Conservation (phyloP, 1,284 basidiomycete species). For the Moesziomyces sp. region DNA sequence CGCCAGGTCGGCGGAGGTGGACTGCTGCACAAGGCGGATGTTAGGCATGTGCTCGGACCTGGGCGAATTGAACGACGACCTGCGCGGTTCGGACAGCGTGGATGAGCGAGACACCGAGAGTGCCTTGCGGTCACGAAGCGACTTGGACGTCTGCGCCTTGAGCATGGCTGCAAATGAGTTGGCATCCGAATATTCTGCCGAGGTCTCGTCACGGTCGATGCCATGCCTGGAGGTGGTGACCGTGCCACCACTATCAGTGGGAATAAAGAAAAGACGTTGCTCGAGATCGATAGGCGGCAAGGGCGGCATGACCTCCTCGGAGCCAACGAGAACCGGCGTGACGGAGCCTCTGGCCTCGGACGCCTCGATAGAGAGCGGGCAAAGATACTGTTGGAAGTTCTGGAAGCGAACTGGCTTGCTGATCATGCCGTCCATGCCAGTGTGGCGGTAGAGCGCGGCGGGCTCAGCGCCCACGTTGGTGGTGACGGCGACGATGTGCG, state of each 20-base stretch:
- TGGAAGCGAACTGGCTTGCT: slow-evolving; percentile 55
- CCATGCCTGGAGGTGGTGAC: slow-evolving; percentile 6
- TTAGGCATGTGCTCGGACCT: slow-evolving; percentile 33
- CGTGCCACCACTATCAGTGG: slow-evolving; percentile 17
- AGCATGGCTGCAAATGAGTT: slow-evolving; percentile 50
- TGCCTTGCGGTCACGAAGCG: slow-evolving; percentile 45
- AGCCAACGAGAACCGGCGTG: slow-evolving; percentile 24
- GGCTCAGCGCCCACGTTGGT: slow-evolving; percentile 52
- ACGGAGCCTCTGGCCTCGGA: slow-evolving; percentile 21
- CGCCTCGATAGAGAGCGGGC: slow-evolving; percentile 43
- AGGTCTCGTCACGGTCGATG: slow-evolving; percentile 14
- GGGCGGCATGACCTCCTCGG: slow-evolving; percentile 33
- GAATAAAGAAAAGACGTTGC: slow-evolving; percentile 47
- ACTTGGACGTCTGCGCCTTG: slow-evolving; percentile 47
- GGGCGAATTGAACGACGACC: slow-evolving; percentile 45
- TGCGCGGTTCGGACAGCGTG: slow-evolving; percentile 35
- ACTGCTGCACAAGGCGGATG: slow-evolving; percentile 1
- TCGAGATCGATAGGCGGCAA: slow-evolving; percentile 39
- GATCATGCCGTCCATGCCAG: slow-evolving; percentile 57
- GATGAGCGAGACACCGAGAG: slow-evolving; percentile 36
- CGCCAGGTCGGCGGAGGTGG: background rate
- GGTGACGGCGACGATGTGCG: slow-evolving; percentile 54
- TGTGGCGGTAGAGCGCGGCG: slow-evolving; percentile 43
- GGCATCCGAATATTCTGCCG: slow-evolving; percentile 20
- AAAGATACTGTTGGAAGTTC: slow-evolving; percentile 46